Evolutionary conservation across 2,329 filamentous ascomycete genomes (phyloP).

Genomic region (Colletotrichum sp.): DNA sequence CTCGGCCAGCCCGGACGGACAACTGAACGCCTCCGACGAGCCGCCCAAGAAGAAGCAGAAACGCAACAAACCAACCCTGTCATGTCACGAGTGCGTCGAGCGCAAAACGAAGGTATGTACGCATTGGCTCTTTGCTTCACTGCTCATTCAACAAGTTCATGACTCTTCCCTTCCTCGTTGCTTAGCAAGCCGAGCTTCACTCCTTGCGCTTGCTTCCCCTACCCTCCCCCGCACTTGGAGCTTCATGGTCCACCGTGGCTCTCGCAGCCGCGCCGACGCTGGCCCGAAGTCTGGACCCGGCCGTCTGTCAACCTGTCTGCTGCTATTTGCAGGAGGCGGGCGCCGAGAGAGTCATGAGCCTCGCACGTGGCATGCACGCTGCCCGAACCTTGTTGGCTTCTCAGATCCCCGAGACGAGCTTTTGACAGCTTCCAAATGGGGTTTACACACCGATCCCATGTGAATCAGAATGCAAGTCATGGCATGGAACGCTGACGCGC

Average conservation of each 20-base stretch:
- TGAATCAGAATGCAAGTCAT: background rate
- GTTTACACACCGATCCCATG: background rate
- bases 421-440: background rate
- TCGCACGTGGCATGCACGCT: background rate
- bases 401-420: background rate
- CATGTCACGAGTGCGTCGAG: constrained; percentile 81
- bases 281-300: background rate
- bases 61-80: constrained; percentile 83
- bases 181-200: background rate
- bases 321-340: background rate
- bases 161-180: background rate
- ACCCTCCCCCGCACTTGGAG: background rate
- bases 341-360: background rate
- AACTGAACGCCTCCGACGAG: constrained; percentile 23
- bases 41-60: constrained; percentile 76
- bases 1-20: constrained; percentile 6
- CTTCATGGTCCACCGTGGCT: background rate
- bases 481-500: background rate
- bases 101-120: constrained; percentile 76
- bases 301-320: background rate
- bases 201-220: background rate
- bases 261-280: background rate
- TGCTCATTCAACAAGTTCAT: background rate
- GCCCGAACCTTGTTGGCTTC: background rate
- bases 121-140: background rate